Evolutionary conservation across 495 filamentous ascomycete species (phyloP).

Genomic region (Penicillium argentinense): DNA sequence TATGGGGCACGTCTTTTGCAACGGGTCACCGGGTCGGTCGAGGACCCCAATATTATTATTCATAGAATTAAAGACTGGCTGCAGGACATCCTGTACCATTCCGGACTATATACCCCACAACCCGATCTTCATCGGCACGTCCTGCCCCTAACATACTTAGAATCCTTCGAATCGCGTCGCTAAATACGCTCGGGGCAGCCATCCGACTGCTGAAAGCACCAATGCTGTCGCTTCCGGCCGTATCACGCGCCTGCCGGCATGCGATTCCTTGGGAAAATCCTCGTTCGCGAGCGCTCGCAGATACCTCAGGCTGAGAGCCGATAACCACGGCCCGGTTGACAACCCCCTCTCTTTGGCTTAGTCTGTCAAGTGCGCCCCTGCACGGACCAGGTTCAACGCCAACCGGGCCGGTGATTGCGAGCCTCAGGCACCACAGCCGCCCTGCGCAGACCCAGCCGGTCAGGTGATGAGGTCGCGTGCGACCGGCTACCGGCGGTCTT

Average conservation of each 20-base stretch:
- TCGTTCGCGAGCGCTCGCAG: not conserved
- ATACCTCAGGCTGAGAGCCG: not conserved
- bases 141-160: not conserved
- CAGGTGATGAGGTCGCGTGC: too few relatives aligned
- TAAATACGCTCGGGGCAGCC: not conserved
- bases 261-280: not conserved
- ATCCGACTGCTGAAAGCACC: not conserved
- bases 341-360: too few relatives aligned
- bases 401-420: slow-evolving; percentile 1
- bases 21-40: slow-evolving; percentile 1
- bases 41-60: slow-evolving; percentile 7
- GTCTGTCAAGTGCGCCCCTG: too few relatives aligned
- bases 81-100: slow-evolving; percentile 4
- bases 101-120: slow-evolving; percentile 9
- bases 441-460: too few relatives aligned
- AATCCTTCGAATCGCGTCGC: not conserved
- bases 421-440: too few relatives aligned
- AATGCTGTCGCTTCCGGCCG: not conserved
- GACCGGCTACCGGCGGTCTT: too few relatives aligned
- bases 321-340: slow-evolving; percentile 14
- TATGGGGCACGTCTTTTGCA: not conserved
- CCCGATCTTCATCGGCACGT: slow-evolving; percentile 4
- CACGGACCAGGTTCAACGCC: not conserved
- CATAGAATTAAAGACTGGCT: slow-evolving; percentile 1
- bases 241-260: not conserved